Evolutionary conservation across 2,329 filamentous ascomycete species (phyloP).

Genomic region (Aplosporella prunicola): DNA sequence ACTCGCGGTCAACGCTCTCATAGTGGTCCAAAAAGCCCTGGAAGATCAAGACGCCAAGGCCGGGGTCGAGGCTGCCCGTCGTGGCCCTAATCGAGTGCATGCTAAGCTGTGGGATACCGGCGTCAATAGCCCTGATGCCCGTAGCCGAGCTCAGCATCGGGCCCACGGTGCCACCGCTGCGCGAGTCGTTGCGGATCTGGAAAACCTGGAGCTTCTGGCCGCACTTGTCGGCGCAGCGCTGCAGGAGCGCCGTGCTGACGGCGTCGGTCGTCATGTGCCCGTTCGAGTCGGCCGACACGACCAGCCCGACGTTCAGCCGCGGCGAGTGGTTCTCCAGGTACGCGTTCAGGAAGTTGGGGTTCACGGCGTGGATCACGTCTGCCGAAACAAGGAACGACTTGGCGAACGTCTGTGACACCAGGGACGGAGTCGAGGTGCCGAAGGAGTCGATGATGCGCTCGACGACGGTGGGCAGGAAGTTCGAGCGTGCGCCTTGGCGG

Average conservation of each 20-base stretch:
- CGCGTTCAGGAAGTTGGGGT: conserved; percentile 80
- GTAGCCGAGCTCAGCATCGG: conserved; percentile 75
- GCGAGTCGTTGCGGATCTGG: conserved; percentile 87
- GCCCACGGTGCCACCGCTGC: conserved; percentile 89
- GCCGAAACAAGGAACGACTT: conserved; percentile 87
- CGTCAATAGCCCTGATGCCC: conserved; percentile 76
- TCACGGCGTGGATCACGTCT: conserved; percentile 87
- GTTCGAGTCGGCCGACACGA: conserved; percentile 72
- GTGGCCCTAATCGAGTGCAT: conserved; percentile 93
- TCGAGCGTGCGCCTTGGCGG: conserved; percentile 79
- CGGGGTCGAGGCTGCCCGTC: conserved; percentile 76
- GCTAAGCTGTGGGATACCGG: conserved; percentile 79
- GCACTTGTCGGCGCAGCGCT: conserved; percentile 65
- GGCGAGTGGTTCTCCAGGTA: conserved; percentile 84
- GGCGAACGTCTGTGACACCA: conserved; percentile 75
- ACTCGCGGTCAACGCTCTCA: conserved; percentile 76
- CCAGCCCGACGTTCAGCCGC: conserved; percentile 77
- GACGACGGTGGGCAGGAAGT: conserved; percentile 74
- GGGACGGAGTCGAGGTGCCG: conserved; percentile 37
- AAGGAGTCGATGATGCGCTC: conserved; percentile 71
- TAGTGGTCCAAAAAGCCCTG: conserved; percentile 81
- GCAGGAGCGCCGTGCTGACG: conserved; percentile 71
- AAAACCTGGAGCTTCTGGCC: conserved; percentile 72
- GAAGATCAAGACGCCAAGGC: conserved; percentile 78
- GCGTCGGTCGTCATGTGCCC: conserved; percentile 95